Evolutionary conservation across 2,329 filamentous ascomycete species (phyloP).

Genomic region (Ophiocordyceps polyrhachis-furcata): DNA sequence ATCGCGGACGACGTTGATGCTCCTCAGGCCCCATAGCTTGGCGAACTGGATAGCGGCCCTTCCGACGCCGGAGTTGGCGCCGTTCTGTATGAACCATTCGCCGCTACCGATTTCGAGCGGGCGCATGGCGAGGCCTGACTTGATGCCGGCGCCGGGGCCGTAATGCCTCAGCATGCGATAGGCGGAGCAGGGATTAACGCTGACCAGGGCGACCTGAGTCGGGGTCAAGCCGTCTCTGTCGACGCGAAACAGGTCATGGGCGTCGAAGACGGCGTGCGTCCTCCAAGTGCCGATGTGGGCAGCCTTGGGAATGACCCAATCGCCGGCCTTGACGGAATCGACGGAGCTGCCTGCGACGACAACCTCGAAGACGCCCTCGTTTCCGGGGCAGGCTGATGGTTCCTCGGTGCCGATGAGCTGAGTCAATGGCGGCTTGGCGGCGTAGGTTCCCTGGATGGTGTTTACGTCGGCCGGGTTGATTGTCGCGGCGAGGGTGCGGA

Average conservation of each 20-base stretch:
- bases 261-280: conserved; percentile 59
- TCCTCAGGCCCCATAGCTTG: conserved; percentile 69
- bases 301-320: conserved; percentile 81
- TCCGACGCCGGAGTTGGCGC: conserved; percentile 85
- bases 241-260: conserved; percentile 44
- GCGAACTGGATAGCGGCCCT: conserved; percentile 81
- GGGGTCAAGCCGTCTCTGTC: conserved; percentile 53
- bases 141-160: conserved; percentile 26
- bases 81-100: conserved; percentile 94
- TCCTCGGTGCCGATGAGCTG: conserved; percentile 56
- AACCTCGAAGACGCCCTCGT: conserved; percentile 88
- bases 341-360: conserved; percentile 22
- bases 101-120: conserved; percentile 30
- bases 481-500: conserved; percentile 76
- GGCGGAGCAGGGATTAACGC: conserved; percentile 84
- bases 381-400: conserved; percentile 65
- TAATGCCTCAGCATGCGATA: conserved; percentile 87
- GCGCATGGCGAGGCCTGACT: conserved; percentile 25
- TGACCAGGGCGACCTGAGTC: conserved; percentile 70
- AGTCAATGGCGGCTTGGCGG: conserved; percentile 61
- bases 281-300: conserved; percentile 87
- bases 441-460: conserved; percentile 93
- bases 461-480: conserved; percentile 98
- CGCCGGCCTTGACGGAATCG: conserved; percentile 40
- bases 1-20: conserved; percentile 73